A percentile compares a stretch with the other conserved stretches of the same genome.
Conservation (phyloP, 164 flowering plant species). For the Taxillus chinensis region DNA sequence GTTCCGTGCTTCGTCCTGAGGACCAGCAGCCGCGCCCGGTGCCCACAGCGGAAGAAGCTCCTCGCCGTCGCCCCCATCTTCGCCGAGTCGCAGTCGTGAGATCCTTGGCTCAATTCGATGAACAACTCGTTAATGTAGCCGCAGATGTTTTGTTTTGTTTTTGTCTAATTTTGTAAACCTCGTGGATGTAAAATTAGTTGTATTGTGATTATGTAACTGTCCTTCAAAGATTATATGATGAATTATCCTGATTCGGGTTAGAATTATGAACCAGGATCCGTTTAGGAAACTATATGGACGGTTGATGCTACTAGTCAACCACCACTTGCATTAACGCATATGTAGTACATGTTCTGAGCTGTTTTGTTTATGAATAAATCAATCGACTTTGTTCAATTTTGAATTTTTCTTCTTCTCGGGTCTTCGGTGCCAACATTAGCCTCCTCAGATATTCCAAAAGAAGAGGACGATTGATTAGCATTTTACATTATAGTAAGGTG, state of each 20-base stretch:
- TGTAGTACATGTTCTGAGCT: too few species aligned
- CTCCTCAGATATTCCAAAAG: too few species aligned
- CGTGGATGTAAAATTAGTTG: background rate
- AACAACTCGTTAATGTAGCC: background rate
- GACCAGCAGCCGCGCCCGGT: slow-evolving; percentile 17
- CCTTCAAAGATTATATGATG: background rate
- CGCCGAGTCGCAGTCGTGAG: background rate
- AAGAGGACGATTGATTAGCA: too few species aligned
- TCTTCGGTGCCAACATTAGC: too few species aligned
- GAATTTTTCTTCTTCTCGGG: too few species aligned
- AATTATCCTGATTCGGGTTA: background rate
- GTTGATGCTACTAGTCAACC: too few species aligned
- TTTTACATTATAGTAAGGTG: too few species aligned
- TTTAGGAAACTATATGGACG: too few species aligned
- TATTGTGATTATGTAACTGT: background rate
- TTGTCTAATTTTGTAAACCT: background rate
- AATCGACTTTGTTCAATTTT: too few species aligned
- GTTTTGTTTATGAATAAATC: too few species aligned
- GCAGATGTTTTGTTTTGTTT: background rate
- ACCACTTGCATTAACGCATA: too few species aligned
- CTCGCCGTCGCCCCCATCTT: slow-evolving; percentile 12
- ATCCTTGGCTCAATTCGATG: background rate
- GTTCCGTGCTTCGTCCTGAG: slow-evolving; percentile 15
- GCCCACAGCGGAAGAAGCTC: slow-evolving; percentile 25
- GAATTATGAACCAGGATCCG: background rate